These are phyloP conservation scores for Brassica cretica DNA, from an alignment of 345 rosid species.

Conservation along the genomic window DNA sequence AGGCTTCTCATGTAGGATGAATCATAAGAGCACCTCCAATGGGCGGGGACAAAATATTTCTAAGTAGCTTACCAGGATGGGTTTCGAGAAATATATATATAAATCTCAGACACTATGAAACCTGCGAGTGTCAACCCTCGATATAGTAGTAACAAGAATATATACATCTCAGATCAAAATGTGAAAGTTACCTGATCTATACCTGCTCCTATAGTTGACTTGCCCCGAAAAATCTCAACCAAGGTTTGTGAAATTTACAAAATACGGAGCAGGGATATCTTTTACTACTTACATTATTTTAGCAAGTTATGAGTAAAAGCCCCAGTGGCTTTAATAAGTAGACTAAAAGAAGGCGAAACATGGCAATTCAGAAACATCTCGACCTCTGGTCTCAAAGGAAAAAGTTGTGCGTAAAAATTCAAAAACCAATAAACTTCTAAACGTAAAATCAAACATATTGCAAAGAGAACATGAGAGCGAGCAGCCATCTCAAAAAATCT, in stretches of 20 bases:
- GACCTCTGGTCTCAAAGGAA: neutral
- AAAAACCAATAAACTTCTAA: conserved; percentile 11
- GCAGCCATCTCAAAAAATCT: conserved; percentile 40
- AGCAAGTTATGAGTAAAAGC: neutral
- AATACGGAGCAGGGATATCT: conserved; percentile 12
- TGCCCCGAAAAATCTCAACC: conserved; percentile 44
- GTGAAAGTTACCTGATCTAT: conserved; percentile 51
- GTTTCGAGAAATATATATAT: conserved; percentile 28
- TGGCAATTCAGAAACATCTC: conserved; percentile 7
- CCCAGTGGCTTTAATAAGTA: neutral
- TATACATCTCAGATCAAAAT: conserved; percentile 34
- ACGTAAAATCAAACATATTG: conserved; percentile 20
- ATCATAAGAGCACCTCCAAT: conserved; percentile 34
- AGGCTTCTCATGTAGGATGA: conserved; percentile 48
- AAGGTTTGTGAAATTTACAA: conserved; percentile 28
- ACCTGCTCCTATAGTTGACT: conserved; percentile 44
- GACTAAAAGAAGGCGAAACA: conserved; percentile 18
- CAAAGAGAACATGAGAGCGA: conserved; percentile 31
- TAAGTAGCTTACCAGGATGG: conserved; percentile 54
- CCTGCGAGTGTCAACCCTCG: conserved; percentile 19
- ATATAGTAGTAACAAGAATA: conserved; percentile 11
- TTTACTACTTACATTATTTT: conserved; percentile 18
- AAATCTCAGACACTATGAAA: conserved; percentile 41
- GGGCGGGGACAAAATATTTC: conserved; percentile 25
- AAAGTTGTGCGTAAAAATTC: conserved; percentile 1